A percentile compares a stretch with the other conserved stretches of the same genome.
phyloP scores from a whole-genome alignment of 2,329 filamentous ascomycete species.

The Nigrospora oryzae region DNA sequence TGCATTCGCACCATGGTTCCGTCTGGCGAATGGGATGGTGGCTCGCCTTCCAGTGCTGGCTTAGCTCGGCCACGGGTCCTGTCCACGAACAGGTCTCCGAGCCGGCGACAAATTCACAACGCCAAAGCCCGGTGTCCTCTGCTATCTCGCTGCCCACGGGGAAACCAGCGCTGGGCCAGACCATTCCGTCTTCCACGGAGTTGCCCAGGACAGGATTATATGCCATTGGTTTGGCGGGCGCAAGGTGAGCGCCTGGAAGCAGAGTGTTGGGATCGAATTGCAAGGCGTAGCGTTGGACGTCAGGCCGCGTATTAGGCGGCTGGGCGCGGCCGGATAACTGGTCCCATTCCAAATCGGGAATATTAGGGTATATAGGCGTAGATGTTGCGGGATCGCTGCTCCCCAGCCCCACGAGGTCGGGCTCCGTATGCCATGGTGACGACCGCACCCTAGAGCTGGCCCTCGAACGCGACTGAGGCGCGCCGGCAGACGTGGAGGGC shows the following conservation, averaged over 20 bases:
- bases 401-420: no score
- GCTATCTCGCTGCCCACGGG: conserved; percentile 3
- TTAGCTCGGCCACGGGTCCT: conserved; percentile 13
- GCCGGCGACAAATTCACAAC: conserved; percentile 13
- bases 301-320: background rate
- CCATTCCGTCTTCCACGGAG: no score
- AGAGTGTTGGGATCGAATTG: no score
- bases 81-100: conserved; percentile 15
- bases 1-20: no score
- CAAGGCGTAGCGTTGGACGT: no score
- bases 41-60: conserved; percentile 10
- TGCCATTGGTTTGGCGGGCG: no score
- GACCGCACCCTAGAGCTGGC: background rate
- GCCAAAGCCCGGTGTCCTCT: conserved; percentile 5
- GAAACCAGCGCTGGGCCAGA: background rate
- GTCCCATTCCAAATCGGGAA: background rate
- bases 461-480: background rate
- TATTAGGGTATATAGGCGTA: background rate
- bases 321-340: background rate
- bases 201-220: no score
- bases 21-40: conserved; percentile 7
- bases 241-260: no score
- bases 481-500: background rate
- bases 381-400: background rate
- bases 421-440: background rate